phyloP scores from a whole-genome alignment of 2,329 filamentous ascomycete species.

The Aspergillus awamori region DNA sequence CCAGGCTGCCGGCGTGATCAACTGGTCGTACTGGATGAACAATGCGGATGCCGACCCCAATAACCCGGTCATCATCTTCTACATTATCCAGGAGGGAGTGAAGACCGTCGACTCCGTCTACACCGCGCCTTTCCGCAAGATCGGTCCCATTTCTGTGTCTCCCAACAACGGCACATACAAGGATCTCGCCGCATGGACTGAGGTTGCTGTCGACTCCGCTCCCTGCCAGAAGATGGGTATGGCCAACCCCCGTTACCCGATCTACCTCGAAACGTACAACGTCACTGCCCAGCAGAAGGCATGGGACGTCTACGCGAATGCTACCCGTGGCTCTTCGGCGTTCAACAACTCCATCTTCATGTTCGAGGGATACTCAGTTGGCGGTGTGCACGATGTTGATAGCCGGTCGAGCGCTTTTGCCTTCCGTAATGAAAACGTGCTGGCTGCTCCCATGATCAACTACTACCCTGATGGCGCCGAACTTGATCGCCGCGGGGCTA shows the following conservation, averaged over 20 bases:
- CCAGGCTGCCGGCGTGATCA: conserved; percentile 50
- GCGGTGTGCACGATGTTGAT: conserved; percentile 47
- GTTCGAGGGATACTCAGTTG: conserved; percentile 58
- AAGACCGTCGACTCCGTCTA: conserved; percentile 45
- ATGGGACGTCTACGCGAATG: conserved; percentile 43
- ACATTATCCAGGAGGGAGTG: conserved; percentile 40
- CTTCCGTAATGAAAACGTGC: conserved; percentile 50
- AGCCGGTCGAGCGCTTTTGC: conserved; percentile 49
- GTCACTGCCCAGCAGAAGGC: conserved; percentile 38
- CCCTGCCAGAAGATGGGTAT: conserved; percentile 49
- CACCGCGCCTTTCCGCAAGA: conserved; percentile 48
- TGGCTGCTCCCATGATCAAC: conserved; percentile 37
- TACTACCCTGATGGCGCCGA: conserved; percentile 30
- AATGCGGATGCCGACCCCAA: conserved; percentile 27
- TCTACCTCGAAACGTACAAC: conserved; percentile 49
- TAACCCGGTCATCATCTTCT: conserved; percentile 35
- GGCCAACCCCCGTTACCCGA: conserved; percentile 49
- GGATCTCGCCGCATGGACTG: conserved; percentile 51
- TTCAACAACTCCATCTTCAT: conserved; percentile 54
- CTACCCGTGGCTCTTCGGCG: conserved; percentile 32
- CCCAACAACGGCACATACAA: conserved; percentile 47
- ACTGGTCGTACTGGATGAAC: conserved; percentile 48
- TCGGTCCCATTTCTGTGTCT: conserved; percentile 43
- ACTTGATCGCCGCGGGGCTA: conserved; percentile 27
- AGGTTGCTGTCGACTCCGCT: conserved; percentile 39